Conservation (phyloP, 2,329 filamentous ascomycete genomes). For the Fusarium hostae region DNA sequence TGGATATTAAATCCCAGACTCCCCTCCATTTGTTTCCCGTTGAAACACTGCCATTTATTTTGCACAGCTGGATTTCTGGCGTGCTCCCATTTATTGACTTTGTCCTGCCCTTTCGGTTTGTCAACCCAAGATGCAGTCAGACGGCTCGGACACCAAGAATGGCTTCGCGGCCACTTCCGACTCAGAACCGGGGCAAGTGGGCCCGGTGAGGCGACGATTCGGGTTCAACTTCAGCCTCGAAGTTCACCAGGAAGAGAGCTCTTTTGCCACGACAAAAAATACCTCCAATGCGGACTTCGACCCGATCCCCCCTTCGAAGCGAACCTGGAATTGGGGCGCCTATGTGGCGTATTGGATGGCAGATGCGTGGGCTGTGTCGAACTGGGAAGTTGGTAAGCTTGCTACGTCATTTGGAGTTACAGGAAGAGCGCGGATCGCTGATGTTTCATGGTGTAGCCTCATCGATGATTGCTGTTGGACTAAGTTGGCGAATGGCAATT, state of each 20-base stretch:
- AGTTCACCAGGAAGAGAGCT: constrained; percentile 4
- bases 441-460: background rate
- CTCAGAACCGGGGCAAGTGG: background rate
- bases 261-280: constrained; percentile 3
- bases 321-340: constrained; percentile 12
- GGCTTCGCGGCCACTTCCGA: constrained; percentile 2
- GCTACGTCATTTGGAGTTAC: no score
- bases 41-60: background rate
- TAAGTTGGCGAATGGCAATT: constrained; percentile 15
- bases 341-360: constrained; percentile 14
- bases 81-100: background rate
- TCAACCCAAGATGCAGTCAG: background rate
- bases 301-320: constrained; percentile 7
- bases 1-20: background rate
- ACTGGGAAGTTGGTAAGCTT: constrained; percentile 16
- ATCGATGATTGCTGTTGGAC: constrained; percentile 8
- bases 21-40: background rate
- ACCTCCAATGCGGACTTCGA: constrained; percentile 5
- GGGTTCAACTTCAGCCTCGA: constrained; percentile 10
- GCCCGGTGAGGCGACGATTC: background rate
- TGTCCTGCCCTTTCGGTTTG: background rate
- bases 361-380: constrained; percentile 13
- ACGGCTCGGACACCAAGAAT: constrained; percentile 5
- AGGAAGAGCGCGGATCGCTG: background rate
- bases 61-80: background rate